phyloP scores from a whole-genome alignment of 2,329 filamentous ascomycete species.

The Daldinia sp. region DNA sequence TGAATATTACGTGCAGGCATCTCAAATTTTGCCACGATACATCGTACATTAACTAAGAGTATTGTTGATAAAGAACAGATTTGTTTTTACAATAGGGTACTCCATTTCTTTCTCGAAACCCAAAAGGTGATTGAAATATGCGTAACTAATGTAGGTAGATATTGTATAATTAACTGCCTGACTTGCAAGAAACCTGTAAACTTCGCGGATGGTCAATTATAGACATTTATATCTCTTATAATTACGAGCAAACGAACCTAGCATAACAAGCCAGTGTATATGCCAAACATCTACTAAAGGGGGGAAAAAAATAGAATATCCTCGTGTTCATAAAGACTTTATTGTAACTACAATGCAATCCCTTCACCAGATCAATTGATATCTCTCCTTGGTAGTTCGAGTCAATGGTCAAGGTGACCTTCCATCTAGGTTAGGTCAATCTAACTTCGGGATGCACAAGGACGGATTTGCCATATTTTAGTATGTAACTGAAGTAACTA shows the following conservation, averaged over 20 bases:
- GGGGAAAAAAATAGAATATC: no score
- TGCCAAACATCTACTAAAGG: conserved; percentile 16
- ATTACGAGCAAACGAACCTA: no score
- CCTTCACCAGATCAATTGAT: conserved; percentile 16
- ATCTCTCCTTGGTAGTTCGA: conserved; percentile 13
- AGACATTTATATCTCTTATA: no score
- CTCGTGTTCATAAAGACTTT: neutral
- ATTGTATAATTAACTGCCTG: no score
- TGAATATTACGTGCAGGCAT: conserved; percentile 21
- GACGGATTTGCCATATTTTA: conserved; percentile 24
- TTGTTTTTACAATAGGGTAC: neutral
- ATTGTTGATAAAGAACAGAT: neutral
- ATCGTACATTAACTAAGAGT: no score
- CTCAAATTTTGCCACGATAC: neutral
- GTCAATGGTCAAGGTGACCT: conserved; percentile 27
- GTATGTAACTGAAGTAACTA: conserved; percentile 26
- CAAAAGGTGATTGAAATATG: neutral
- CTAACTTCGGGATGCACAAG: conserved; percentile 21
- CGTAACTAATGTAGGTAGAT: no score
- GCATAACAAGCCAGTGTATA: no score
- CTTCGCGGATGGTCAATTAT: conserved; percentile 19
- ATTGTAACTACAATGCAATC: neutral
- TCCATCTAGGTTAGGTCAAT: conserved; percentile 28
- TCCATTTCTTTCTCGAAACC: neutral
- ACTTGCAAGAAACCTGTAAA: neutral